These are phyloP conservation scores for Reutealis trisperma DNA, from an alignment of 345 rosid genomes.

Conservation along the genomic window DNA sequence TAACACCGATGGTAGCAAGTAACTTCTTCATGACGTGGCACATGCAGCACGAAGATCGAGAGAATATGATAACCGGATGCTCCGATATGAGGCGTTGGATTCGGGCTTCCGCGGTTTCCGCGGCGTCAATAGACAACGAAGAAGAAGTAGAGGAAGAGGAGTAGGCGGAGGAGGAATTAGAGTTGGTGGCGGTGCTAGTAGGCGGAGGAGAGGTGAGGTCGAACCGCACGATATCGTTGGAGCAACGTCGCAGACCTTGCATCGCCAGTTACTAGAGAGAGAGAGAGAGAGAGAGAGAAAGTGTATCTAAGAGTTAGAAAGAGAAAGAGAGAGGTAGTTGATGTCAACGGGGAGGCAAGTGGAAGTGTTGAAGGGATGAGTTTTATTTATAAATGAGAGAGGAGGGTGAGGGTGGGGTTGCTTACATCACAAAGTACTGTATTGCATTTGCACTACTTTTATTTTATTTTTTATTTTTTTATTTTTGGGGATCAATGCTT, in stretches of 20 bases:
- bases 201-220: slow-evolving; percentile 48
- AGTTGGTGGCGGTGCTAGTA: neutral
- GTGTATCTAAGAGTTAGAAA: neutral
- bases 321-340: neutral
- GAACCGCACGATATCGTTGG: slow-evolving; percentile 47
- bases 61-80: slow-evolving; percentile 90
- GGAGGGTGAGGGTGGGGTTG: slow-evolving; percentile 41
- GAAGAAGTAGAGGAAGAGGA: slow-evolving; percentile 40
- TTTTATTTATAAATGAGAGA: slow-evolving; percentile 31
- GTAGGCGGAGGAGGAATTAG: slow-evolving; percentile 39
- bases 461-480: neutral
- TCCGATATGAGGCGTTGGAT: slow-evolving; percentile 88
- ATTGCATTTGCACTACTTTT: neutral
- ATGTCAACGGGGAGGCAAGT: slow-evolving; percentile 41
- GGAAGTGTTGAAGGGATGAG: slow-evolving; percentile 15
- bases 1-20: slow-evolving; percentile 72
- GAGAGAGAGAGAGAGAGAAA: slow-evolving; percentile 10
- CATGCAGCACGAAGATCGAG: slow-evolving; percentile 91
- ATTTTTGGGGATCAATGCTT: slow-evolving; percentile 15
- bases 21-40: slow-evolving; percentile 92
- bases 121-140: slow-evolving; percentile 72
- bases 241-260: slow-evolving; percentile 67
- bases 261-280: slow-evolving; percentile 35
- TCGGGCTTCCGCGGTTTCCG: slow-evolving; percentile 64
- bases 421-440: slow-evolving; percentile 65